A percentile compares a stretch with the other conserved stretches of the same genome.
These are phyloP conservation scores for Paxillus rubicundulus DNA, from an alignment of 768 basidiomycete species.

Conservation along the genomic window DNA sequence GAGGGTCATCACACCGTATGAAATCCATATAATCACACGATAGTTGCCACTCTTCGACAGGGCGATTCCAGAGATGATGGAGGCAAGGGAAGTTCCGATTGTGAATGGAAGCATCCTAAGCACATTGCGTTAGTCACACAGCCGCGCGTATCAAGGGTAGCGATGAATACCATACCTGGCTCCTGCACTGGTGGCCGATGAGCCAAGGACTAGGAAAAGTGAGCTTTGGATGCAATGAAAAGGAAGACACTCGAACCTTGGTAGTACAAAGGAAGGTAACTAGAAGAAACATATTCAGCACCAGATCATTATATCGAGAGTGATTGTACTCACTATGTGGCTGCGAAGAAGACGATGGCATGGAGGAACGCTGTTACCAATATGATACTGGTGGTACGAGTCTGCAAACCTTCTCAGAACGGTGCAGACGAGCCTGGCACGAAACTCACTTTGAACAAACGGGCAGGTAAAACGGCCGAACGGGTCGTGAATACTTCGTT, in stretches of 20 bases:
- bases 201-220: neutral
- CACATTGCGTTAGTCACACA: neutral
- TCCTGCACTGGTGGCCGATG: neutral
- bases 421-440: neutral
- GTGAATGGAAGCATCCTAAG: constrained; percentile 74
- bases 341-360: constrained; percentile 58
- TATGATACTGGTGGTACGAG: constrained; percentile 67
- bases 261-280: constrained; percentile 74
- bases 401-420: constrained; percentile 35
- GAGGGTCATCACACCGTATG: constrained; percentile 54
- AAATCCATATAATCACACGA: constrained; percentile 59
- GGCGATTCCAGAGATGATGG: constrained; percentile 55
- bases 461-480: constrained; percentile 71
- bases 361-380: constrained; percentile 62
- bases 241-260: constrained; percentile 38
- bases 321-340: constrained; percentile 22
- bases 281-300: constrained; percentile 1
- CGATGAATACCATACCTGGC: neutral
- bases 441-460: constrained; percentile 60
- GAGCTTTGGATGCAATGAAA: neutral
- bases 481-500: constrained; percentile 63
- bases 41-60: constrained; percentile 59
- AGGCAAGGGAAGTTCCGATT: constrained; percentile 52
- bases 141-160: too few species aligned
- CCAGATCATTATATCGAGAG: neutral